Conservation (phyloP, 2,329 filamentous ascomycete species). For the Xylaria sp. region DNA sequence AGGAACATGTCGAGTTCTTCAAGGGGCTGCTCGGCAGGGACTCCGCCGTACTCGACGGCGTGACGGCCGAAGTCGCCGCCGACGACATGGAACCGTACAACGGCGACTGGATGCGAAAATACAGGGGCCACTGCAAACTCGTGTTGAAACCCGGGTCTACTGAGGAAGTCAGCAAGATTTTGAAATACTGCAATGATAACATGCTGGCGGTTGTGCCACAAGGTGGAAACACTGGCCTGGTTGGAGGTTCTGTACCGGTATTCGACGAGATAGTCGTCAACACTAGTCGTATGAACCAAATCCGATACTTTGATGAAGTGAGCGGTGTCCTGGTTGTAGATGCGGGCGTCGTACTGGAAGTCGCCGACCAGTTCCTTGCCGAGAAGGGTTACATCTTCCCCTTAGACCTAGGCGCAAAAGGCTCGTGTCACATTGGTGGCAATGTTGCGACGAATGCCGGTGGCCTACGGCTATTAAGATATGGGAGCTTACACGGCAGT, state of each 20-base stretch:
- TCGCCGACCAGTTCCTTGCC: slow-evolving; percentile 82
- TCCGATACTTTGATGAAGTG: slow-evolving; percentile 89
- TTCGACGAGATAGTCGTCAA: slow-evolving; percentile 98
- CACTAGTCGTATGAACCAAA: slow-evolving; percentile 85
- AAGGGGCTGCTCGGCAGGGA: slow-evolving; percentile 76
- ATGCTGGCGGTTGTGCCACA: slow-evolving; percentile 93
- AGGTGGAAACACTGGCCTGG: slow-evolving; percentile 94
- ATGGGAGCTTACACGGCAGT: slow-evolving; percentile 91
- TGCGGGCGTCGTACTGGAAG: slow-evolving; percentile 88
- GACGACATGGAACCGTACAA: slow-evolving; percentile 93
- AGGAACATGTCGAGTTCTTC: slow-evolving; percentile 83
- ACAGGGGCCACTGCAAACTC: slow-evolving; percentile 83
- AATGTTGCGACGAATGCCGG: slow-evolving; percentile 97
- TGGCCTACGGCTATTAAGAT: slow-evolving; percentile 84
- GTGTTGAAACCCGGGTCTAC: slow-evolving; percentile 85
- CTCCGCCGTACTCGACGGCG: slow-evolving; percentile 81
- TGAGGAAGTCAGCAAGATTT: slow-evolving; percentile 84
- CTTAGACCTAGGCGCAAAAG: slow-evolving; percentile 95
- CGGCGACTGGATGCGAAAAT: slow-evolving; percentile 99
- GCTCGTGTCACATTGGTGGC: slow-evolving; percentile 93
- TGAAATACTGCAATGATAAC: slow-evolving; percentile 94
- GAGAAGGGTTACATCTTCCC: slow-evolving; percentile 89
- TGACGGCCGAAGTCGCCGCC: slow-evolving; percentile 67
- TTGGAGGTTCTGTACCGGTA: slow-evolving; percentile 92
- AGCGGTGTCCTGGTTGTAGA: slow-evolving; percentile 90